Evolutionary conservation across 2,329 filamentous ascomycete genomes (phyloP), one percentile per base, ranked within the genome.

Genomic region (Teratosphaeria pseudoeucalypti): DNA sequence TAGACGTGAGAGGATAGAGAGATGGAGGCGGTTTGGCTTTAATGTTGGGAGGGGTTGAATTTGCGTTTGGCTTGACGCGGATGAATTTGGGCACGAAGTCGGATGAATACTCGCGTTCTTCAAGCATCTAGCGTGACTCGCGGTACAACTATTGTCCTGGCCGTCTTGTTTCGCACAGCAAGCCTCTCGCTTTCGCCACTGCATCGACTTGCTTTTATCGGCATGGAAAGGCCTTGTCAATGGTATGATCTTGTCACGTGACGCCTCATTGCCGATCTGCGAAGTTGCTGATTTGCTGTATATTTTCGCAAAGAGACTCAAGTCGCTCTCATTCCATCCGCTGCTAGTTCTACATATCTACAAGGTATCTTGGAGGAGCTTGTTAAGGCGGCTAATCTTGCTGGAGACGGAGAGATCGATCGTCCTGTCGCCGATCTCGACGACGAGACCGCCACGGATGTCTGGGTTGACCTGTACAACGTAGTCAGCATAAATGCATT

Each of bases 321-420:
- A 9, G 2, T 19, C 10, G 43, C 43, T 49, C n/a, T 11, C 43
- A n/a, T 2, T 49, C 43, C n/a, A 19, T 39, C 43, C n/a, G 19
- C 19, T 49, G 43, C 43, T 49, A 49, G 23, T 26, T 49, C 43
- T 49, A 49, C 62, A 72, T 75, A 78, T 91, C 89, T 96, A 99
- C 89, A 99, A 82, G 78, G 88, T 84, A 80, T 99, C 94, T 70
- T 84, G 92, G 75, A 99, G 88, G 76, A 96, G 87, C 88, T 97
- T 99, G 90, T 99, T 99, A 85, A 99, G 90, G 86, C 91, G 95
- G 76, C 89, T 84, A 78, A 99, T 88, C 84, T 92, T 95, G 76
- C 89, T 82, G 56, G 92, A 92, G 73, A 99, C 92, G 78, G 88
- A 94, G 70, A 96, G 88, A 79, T 99, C 94, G 74, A 99, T 96